A percentile compares a stretch with the other conserved stretches of the same genome.
phyloP scores from a whole-genome alignment of 108 stramenopile genomes.

The Conticribra guillardii region DNA sequence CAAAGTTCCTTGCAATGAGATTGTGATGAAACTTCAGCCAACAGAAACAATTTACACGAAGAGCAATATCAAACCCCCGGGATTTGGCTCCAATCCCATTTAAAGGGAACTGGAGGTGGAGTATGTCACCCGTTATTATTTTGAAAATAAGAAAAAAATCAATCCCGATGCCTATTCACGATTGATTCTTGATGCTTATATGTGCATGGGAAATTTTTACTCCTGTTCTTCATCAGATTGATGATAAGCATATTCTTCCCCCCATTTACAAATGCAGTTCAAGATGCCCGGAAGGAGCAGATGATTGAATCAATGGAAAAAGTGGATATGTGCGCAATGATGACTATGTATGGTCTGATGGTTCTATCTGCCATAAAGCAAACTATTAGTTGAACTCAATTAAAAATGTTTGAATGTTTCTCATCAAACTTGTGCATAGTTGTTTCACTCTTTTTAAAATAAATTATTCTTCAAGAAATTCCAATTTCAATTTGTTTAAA shows the following conservation, averaged over 20 bases:
- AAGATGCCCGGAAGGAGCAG: conserved; percentile 85
- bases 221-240: conserved; percentile 90
- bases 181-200: conserved; percentile 93
- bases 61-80: conserved; percentile 96
- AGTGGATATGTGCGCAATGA: conserved; percentile 71
- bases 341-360: conserved; percentile 68
- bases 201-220: conserved; percentile 96
- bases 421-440: too few relatives aligned
- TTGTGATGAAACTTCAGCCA: conserved; percentile 94
- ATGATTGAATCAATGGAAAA: conserved; percentile 65
- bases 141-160: conserved; percentile 23
- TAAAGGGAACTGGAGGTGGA: conserved; percentile 93
- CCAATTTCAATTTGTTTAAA: too few relatives aligned
- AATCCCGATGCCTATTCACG: conserved; percentile 98
- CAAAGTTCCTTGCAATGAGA: conserved; percentile 88
- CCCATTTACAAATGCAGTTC: conserved; percentile 81
- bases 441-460: too few relatives aligned
- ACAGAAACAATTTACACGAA: conserved; percentile 94
- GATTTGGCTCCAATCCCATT: conserved; percentile 79
- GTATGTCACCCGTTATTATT: conserved; percentile 84
- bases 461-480: too few relatives aligned
- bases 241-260: conserved; percentile 72
- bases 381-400: too few relatives aligned
- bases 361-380: conserved; percentile 44
- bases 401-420: too few relatives aligned